A percentile compares a stretch with the other conserved stretches of the same genome.
These are phyloP conservation scores for Saccharomyces hybrid DNA, from an alignment of 1,139 yeast species.

Conservation along the genomic window DNA sequence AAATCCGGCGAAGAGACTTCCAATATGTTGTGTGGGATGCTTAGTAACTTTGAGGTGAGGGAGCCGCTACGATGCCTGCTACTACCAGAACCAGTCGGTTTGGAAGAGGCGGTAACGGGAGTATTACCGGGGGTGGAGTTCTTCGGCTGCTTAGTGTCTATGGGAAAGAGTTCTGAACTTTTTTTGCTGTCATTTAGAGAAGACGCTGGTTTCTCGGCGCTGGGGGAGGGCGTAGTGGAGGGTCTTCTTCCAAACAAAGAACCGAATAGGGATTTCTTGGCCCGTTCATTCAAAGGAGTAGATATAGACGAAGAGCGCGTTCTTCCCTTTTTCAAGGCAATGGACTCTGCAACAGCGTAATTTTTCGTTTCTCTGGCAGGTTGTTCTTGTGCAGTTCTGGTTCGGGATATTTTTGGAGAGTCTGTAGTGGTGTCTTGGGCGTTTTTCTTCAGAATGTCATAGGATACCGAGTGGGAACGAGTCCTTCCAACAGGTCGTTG, in stretches of 20 bases:
- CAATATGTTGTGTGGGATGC: neutral
- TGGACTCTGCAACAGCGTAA: neutral
- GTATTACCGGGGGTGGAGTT: neutral
- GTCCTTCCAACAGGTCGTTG: neutral
- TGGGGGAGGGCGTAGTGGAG: neutral
- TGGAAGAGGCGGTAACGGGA: neutral
- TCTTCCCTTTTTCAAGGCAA: neutral
- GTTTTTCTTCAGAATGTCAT: neutral
- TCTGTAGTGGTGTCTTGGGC: neutral
- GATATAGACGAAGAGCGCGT: conserved; percentile 9
- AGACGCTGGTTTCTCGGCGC: neutral
- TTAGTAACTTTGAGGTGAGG: neutral
- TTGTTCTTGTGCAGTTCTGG: neutral
- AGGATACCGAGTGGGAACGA: neutral
- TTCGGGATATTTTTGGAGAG: neutral
- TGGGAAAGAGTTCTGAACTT: neutral
- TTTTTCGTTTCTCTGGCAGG: neutral
- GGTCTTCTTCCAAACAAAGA: conserved; percentile 15
- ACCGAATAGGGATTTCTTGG: conserved; percentile 18
- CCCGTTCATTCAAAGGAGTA: conserved; percentile 12
- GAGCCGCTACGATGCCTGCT: neutral
- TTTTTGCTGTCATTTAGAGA: neutral
- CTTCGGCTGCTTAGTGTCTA: neutral
- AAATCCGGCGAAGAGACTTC: neutral
- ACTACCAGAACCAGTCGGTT: neutral